Conservation (phyloP, 2,329 filamentous ascomycete genomes). For the Penicillium sp. region DNA sequence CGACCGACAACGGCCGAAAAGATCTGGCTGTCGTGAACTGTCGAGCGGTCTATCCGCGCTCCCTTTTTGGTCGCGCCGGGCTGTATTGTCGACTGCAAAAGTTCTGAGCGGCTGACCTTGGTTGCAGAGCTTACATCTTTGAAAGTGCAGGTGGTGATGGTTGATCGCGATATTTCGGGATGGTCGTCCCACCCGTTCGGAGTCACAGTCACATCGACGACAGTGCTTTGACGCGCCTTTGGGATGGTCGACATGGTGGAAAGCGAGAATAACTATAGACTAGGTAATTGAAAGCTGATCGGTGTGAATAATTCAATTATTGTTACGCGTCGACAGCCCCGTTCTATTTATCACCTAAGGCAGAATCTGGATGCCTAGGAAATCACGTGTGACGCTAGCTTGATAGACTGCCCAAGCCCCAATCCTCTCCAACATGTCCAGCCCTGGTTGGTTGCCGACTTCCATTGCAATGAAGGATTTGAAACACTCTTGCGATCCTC, state of each 20-base stretch:
- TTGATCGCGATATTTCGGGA: slow-evolving; percentile 16
- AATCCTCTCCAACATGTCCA: no score
- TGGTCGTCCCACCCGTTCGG: slow-evolving; percentile 17
- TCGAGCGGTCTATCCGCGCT: not conserved
- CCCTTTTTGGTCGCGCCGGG: not conserved
- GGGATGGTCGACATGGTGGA: slow-evolving; percentile 17
- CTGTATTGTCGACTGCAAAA: slow-evolving; percentile 1
- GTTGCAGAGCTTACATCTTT: slow-evolving; percentile 15
- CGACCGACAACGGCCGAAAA: slow-evolving; percentile 8
- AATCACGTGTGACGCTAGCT: not conserved
- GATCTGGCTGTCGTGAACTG: not conserved
- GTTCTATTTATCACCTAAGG: not conserved
- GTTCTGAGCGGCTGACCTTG: slow-evolving; percentile 8
- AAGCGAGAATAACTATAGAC: not conserved
- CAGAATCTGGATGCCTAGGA: not conserved
- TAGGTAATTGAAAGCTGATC: not conserved
- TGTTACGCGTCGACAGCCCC: not conserved
- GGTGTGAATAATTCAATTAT: not conserved
- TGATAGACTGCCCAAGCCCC: not conserved
- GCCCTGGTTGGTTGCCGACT: no score
- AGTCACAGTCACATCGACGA: slow-evolving; percentile 15
- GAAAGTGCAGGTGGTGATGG: slow-evolving; percentile 15
- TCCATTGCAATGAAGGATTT: no score
- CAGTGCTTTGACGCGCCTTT: slow-evolving; percentile 16
- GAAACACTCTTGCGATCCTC: no score